phyloP scores from a whole-genome alignment of 352 stramenopile species.

The Globisporangium apiculatum region DNA sequence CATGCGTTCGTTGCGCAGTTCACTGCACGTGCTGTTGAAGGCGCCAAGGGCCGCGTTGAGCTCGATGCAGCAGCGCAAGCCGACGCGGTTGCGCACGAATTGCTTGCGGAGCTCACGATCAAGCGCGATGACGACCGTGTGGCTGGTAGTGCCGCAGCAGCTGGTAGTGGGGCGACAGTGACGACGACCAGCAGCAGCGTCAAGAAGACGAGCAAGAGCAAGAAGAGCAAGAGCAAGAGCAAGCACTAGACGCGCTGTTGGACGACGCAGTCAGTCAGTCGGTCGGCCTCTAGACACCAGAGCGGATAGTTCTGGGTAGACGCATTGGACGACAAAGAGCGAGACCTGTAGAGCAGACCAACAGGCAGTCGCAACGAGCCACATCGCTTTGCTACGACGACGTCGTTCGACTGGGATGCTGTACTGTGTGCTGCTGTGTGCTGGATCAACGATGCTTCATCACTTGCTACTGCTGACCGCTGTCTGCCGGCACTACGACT shows the following conservation, averaged over 20 bases:
- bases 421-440: too few relatives aligned
- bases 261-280: too few relatives aligned
- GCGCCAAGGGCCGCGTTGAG: conserved; percentile 70
- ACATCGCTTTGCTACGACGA: too few relatives aligned
- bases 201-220: conserved; percentile 56
- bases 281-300: too few relatives aligned
- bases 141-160: too few relatives aligned
- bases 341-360: neutral
- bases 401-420: too few relatives aligned
- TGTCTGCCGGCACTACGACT: conserved; percentile 1
- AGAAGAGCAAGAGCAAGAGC: conserved; percentile 20
- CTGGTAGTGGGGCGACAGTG: conserved; percentile 3
- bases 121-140: conserved; percentile 25
- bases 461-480: conserved; percentile 1
- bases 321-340: neutral
- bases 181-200: conserved; percentile 22
- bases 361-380: neutral
- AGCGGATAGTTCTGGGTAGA: neutral
- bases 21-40: conserved; percentile 84
- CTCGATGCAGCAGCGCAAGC: conserved; percentile 69
- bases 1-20: conserved; percentile 83
- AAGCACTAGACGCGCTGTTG: conserved; percentile 42
- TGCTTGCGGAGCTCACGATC: conserved; percentile 71
- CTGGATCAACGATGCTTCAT: neutral
- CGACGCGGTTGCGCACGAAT: conserved; percentile 69